Evolutionary conservation across 192 early-diverging fungal genomes (phyloP), one percentile per base, ranked within the genome.

Genomic region (Entomortierella parvispora): DNA sequence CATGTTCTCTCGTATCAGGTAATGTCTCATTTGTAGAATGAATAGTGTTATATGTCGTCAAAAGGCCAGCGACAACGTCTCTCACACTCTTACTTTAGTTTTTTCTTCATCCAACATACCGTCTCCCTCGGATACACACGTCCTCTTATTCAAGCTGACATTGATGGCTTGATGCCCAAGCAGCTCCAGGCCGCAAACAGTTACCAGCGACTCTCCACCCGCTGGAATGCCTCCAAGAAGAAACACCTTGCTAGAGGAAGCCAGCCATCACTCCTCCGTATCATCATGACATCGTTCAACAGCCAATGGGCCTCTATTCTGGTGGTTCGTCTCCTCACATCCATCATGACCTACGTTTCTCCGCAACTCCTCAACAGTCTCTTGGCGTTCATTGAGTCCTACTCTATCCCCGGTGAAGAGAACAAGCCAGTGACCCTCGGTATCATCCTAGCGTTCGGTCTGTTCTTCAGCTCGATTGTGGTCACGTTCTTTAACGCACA

Each of bases 1-100:
- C 20, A 46, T 80, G 11, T 72, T 80, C 29, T 71, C 69, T 11
- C 46, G 69, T n/a, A n/a, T n/a, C n/a, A n/a, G n/a, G n/a, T n/a
- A n/a, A n/a, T n/a, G n/a, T n/a, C n/a, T n/a, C n/a, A n/a, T n/a
- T n/a, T n/a, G n/a, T n/a, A n/a, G n/a, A n/a, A n/a, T n/a, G n/a
- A n/a, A n/a, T n/a, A n/a, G n/a, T n/a, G n/a, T n/a, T n/a, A n/a
- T n/a, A n/a, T n/a, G n/a, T n/a, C n/a, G n/a, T n/a, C n/a, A n/a
- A n/a, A n/a, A n/a, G n/a, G n/a, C n/a, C n/a, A n/a, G n/a, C n/a
- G n/a, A n/a, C n/a, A n/a, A n/a, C n/a, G n/a, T n/a, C n/a, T n/a
- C n/a, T n/a, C n/a, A n/a, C n/a, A n/a, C n/a, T n/a, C n/a, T n/a
- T n/a, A 8, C 37, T 72, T 25, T 47, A 25, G 0, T 80, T 68